Percentiles rank a stretch among this genome's conserved stretches.
phyloP scores from a whole-genome alignment of 495 filamentous ascomycete species.

The Neurospora tetrasperma region DNA sequence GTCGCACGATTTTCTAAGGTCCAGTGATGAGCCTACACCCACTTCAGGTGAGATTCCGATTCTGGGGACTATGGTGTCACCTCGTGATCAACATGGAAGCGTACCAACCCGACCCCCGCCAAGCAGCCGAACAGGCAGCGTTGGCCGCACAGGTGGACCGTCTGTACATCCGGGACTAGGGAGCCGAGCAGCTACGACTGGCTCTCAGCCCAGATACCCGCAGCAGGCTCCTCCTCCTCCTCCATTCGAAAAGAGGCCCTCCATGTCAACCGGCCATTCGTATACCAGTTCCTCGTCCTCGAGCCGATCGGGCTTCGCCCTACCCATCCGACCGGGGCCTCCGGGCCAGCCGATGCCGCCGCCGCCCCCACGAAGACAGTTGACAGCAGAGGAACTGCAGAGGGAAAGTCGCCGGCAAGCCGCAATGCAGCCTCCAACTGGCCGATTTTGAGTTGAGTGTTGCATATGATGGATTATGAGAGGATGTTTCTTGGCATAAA shows the following conservation, averaged over 20 bases:
- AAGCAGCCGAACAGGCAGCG: conserved; percentile 29
- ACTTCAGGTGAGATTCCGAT: conserved; percentile 60
- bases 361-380: conserved; percentile 36
- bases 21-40: conserved; percentile 45
- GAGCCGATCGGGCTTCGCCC: conserved; percentile 22
- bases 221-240: conserved; percentile 10
- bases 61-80: conserved; percentile 36
- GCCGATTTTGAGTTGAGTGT: conserved; percentile 12
- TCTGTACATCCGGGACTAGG: conserved; percentile 41
- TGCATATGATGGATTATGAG: conserved; percentile 5
- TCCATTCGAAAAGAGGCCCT: conserved; percentile 13
- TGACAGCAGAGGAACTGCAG: conserved; percentile 9
- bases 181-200: conserved; percentile 35
- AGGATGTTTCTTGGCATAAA: conserved; percentile 17
- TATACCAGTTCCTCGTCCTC: not conserved
- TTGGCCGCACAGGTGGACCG: conserved; percentile 34
- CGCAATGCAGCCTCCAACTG: conserved; percentile 29
- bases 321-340: conserved; percentile 40
- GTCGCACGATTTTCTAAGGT: conserved; percentile 47
- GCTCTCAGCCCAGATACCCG: conserved; percentile 30
- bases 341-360: conserved; percentile 33
- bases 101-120: conserved; percentile 33
- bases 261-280: not conserved
- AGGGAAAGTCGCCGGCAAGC: conserved; percentile 23
- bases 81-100: conserved; percentile 29